phyloP scores from a whole-genome alignment of 176 grass and related monocot genomes.

The Eragrostis nindensis region DNA sequence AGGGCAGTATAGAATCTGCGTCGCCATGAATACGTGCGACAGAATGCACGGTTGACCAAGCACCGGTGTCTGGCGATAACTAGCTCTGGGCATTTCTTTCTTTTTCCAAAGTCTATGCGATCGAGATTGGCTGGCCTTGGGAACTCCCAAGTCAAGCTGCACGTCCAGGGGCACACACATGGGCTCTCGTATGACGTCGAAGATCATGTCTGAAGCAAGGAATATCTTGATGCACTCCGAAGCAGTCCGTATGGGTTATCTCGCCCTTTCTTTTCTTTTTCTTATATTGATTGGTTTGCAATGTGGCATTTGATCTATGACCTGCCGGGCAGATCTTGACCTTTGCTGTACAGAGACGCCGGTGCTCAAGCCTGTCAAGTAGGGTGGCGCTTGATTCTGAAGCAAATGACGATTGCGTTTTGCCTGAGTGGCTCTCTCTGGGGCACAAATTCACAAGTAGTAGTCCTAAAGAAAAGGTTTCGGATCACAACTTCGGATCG shows the following conservation, averaged over 20 bases:
- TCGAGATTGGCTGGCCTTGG: neutral
- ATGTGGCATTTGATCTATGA: neutral
- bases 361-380: neutral
- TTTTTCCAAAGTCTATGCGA: neutral
- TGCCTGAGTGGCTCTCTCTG: neutral
- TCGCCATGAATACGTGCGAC: neutral
- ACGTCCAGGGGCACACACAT: constrained; percentile 3
- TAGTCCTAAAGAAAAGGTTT: neutral
- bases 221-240: constrained; percentile 22
- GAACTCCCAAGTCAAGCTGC: constrained; percentile 25
- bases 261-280: too few relatives aligned
- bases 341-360: neutral
- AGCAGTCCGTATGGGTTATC: too few relatives aligned
- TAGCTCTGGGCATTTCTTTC: neutral
- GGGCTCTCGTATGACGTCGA: neutral
- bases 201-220: constrained; percentile 16
- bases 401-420: neutral
- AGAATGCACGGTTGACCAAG: neutral
- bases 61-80: too few relatives aligned
- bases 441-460: neutral
- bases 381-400: neutral
- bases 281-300: too few relatives aligned
- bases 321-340: neutral
- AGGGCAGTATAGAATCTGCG: neutral
- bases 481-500: neutral